Evolutionary conservation across 2,329 filamentous ascomycete species (phyloP).

Genomic region (Alternaria longipes): DNA sequence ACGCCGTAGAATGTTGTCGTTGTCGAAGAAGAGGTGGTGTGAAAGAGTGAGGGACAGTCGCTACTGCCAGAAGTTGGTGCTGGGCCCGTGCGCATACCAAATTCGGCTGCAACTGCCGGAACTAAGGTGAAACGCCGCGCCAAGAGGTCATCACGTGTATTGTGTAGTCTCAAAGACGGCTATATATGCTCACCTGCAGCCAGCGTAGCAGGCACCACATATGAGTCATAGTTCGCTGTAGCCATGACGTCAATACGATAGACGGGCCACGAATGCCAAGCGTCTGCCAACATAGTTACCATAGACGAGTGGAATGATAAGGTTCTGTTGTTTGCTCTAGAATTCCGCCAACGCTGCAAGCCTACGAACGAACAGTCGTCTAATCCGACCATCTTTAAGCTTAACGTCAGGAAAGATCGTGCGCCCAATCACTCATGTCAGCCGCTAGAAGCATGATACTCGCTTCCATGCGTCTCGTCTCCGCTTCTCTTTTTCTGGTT

Average conservation of each 20-base stretch:
- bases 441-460: background rate
- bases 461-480: background rate
- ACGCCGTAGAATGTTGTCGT: background rate
- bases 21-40: background rate
- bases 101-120: background rate
- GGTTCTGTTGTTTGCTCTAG: background rate
- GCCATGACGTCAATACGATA: background rate
- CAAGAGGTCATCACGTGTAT: conserved; percentile 19
- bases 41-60: background rate
- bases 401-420: rapidly evolving
- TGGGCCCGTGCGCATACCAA: conserved; percentile 12
- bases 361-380: background rate
- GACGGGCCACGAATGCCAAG: no score
- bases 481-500: background rate
- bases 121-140: conserved; percentile 14
- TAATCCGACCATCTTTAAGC: rapidly evolving
- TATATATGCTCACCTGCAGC: background rate
- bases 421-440: background rate
- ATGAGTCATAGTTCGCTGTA: background rate
- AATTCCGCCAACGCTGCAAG: background rate
- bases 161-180: background rate
- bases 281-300: background rate
- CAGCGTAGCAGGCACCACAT: background rate
- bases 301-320: background rate
- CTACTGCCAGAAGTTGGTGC: background rate